Conservation (phyloP, 345 rosid species). For the Eucalyptus shirleyi region DNA sequence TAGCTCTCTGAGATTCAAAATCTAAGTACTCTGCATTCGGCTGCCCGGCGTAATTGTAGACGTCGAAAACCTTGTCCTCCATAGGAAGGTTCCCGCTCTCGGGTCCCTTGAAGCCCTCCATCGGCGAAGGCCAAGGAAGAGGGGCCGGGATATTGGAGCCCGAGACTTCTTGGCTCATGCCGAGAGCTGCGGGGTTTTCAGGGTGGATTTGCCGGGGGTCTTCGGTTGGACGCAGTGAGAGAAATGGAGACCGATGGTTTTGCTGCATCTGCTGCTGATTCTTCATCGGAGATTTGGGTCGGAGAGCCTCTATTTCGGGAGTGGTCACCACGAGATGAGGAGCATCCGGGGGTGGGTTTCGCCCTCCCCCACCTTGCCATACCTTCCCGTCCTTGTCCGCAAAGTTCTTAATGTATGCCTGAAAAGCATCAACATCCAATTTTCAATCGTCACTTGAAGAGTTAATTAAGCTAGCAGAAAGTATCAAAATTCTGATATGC, state of each 20-base stretch:
- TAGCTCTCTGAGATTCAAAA: conserved; percentile 35
- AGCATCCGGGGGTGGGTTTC: conserved; percentile 92
- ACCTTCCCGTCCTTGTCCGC: conserved; percentile 91
- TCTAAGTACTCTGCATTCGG: conserved; percentile 24
- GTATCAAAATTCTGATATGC: neutral
- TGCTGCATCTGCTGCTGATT: conserved; percentile 77
- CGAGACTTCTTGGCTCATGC: conserved; percentile 54
- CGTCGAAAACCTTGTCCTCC: conserved; percentile 41
- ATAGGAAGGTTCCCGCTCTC: conserved; percentile 20
- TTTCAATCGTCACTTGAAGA: neutral
- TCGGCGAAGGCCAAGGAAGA: conserved; percentile 40
- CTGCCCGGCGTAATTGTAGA: conserved; percentile 35
- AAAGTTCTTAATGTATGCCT: conserved; percentile 66
- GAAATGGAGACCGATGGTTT: conserved; percentile 48
- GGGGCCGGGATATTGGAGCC: conserved; percentile 53
- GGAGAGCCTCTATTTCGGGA: conserved; percentile 76
- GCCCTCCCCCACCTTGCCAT: conserved; percentile 98
- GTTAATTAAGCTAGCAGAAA: neutral
- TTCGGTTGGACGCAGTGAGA: conserved; percentile 44
- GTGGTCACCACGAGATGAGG: conserved; percentile 81
- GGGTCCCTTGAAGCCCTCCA: conserved; percentile 56
- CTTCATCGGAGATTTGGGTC: conserved; percentile 97
- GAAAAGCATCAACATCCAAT: neutral
- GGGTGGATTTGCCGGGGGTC: conserved; percentile 62
- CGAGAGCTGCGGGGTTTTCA: conserved; percentile 39